Evolutionary conservation across 192 early-diverging fungal species (phyloP).

Genomic region (Coemansia sp.): DNA sequence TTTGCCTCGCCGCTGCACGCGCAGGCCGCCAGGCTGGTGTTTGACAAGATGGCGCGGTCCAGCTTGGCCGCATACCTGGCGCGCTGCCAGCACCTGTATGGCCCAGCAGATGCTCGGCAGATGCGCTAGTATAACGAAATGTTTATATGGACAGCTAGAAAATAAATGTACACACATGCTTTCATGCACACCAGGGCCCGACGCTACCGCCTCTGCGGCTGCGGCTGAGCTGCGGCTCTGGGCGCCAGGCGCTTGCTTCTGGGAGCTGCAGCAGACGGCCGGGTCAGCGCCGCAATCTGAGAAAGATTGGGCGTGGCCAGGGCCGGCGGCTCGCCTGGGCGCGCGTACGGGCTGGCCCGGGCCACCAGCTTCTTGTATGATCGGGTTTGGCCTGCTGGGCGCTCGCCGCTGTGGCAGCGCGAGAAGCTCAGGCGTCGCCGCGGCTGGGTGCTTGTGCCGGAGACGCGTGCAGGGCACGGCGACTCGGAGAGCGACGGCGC

Average conservation of each 20-base stretch:
- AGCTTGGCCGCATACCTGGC: constrained; percentile 36
- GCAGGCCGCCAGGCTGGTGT: constrained; percentile 74
- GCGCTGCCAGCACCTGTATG: constrained; percentile 35
- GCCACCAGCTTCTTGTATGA: too few species aligned
- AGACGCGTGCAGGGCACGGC: constrained; percentile 5
- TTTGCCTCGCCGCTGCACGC: constrained; percentile 79
- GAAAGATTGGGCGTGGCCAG: constrained; percentile 16
- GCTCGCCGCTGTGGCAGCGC: constrained; percentile 3
- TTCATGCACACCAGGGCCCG: neutral
- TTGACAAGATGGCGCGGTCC: constrained; percentile 67
- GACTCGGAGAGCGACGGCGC: constrained; percentile 15
- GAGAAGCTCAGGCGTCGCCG: constrained; percentile 32
- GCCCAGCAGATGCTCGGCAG: neutral
- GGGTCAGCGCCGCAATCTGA: constrained; percentile 10
- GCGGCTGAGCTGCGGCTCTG: neutral
- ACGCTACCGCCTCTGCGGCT: neutral
- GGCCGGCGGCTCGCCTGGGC: neutral
- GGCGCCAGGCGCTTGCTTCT: constrained; percentile 13
- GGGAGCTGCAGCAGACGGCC: constrained; percentile 10
- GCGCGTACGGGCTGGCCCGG: neutral
- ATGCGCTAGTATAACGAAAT: neutral
- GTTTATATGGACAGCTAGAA: neutral
- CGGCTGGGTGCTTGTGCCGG: neutral
- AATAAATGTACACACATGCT: neutral
- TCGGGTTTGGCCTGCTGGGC: neutral